A percentile compares a stretch with the other conserved stretches of the same genome.
These are phyloP conservation scores for Dendrobium catenatum DNA, from an alignment of 106 monocot genomes.

Conservation along the genomic window DNA sequence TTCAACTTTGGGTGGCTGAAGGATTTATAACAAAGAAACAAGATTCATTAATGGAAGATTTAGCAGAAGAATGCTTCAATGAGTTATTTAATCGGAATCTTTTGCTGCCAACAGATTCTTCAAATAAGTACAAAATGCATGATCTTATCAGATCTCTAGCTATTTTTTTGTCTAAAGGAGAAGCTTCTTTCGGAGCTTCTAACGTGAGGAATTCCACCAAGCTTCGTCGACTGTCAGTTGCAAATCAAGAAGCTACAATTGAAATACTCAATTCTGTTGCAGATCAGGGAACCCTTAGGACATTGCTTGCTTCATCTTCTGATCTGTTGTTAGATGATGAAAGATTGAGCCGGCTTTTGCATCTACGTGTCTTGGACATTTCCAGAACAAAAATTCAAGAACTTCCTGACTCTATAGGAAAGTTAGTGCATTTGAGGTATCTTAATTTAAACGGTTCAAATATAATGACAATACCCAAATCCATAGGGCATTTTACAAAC, in stretches of 20 bases:
- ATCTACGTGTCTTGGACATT: slow-evolving; percentile 25
- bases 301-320: too few relatives aligned
- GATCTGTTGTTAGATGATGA: too few relatives aligned
- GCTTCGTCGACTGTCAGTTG: too few relatives aligned
- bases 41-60: too few relatives aligned
- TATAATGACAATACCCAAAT: slow-evolving; percentile 15
- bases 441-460: slow-evolving; percentile 10
- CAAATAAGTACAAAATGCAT: neutral
- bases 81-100: neutral
- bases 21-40: neutral
- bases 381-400: neutral
- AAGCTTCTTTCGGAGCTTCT: too few relatives aligned
- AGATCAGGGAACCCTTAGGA: too few relatives aligned
- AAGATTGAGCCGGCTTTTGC: neutral
- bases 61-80: too few relatives aligned
- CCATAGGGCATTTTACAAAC: slow-evolving; percentile 22
- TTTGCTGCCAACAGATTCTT: neutral
- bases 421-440: slow-evolving; percentile 25
- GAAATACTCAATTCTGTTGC: too few relatives aligned
- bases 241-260: too few relatives aligned
- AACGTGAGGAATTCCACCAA: too few relatives aligned
- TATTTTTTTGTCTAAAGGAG: too few relatives aligned
- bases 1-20: slow-evolving; percentile 3
- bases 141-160: too few relatives aligned
- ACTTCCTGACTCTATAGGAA: slow-evolving; percentile 20